Evolutionary conservation across 139 green algal species (phyloP), one percentile per base, ranked within the genome.

Genomic region (Eudorina sp.): DNA sequence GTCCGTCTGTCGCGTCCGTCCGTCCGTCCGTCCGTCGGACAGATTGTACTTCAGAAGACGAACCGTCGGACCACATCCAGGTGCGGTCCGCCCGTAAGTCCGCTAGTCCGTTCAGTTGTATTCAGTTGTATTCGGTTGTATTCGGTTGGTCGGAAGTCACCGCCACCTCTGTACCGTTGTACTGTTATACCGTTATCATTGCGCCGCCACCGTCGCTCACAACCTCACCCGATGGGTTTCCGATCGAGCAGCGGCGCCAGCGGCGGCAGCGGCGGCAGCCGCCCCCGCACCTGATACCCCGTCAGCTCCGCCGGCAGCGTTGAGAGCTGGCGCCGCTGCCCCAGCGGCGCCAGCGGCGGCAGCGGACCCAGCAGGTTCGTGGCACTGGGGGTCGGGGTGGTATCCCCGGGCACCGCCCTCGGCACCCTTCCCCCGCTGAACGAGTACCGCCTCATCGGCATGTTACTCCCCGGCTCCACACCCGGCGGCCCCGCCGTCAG

Each of bases 311-410:
- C 38, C 34, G 77, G 77, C 77, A 66, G 21, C 53, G 53, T 29
- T 5, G 38, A 34, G 36, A 72, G 34, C 6, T 34, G 69, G 36
- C 76, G 31, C 19, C 76, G 76, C 74, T 46, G 74, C 43, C 25
- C 29, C 46, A 82, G 74, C 74, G 74, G 73, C 43, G 9, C 27
- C 73, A 81, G 43, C 27, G 73, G 75, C 19, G 75, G 75, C 4
- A 83, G 75, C 31, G 75, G 75, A 29, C 9, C 48, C 48, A 68
- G 75, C 31, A 69, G 3, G 48, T 21, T 51, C 31, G 16, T 3
- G 8, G 31, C 51, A 31, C 75, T 69, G 51, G 48, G 0, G 5
- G 75, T 41, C 46, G 46, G 29, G 25, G 29, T 48, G 11, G 27
- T 46, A 46, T 62, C 73, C 19, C 29, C 45, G 45, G 73, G 45